Percentiles rank a stretch among this genome's conserved stretches.
phyloP scores from a whole-genome alignment of 345 rosid genomes.

The Viola odorata region DNA sequence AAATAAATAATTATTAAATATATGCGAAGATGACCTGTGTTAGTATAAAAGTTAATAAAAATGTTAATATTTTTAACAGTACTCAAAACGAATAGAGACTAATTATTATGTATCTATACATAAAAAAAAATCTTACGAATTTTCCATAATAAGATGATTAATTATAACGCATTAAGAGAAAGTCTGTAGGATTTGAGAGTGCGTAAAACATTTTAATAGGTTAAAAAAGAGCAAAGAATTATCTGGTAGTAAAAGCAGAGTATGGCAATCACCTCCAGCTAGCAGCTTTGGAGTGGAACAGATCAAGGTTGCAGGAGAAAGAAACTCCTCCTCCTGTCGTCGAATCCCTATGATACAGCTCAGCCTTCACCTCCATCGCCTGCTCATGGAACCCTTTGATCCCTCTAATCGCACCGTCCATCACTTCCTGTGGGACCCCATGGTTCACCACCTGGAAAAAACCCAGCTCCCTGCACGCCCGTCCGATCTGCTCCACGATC shows the following conservation, averaged over 20 bases:
- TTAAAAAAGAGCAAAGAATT: no score
- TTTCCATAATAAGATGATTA: no score
- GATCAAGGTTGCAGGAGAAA: conserved; percentile 40
- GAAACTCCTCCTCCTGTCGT: conserved; percentile 17
- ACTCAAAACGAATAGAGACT: no score
- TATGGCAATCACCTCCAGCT: conserved; percentile 40
- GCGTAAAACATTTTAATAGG: no score
- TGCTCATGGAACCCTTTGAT: conserved; percentile 39
- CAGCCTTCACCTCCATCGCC: conserved; percentile 34
- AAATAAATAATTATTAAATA: no score
- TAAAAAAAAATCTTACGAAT: no score
- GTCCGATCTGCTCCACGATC: conserved; percentile 27
- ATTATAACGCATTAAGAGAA: no score
- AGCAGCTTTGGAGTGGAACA: conserved; percentile 47
- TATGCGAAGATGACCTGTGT: no score
- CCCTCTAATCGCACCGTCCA: conserved; percentile 26
- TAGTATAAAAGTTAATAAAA: no score
- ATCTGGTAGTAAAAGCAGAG: neutral
- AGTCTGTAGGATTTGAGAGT: no score
- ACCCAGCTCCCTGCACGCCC: conserved; percentile 35
- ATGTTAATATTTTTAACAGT: no score
- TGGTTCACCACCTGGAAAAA: conserved; percentile 53
- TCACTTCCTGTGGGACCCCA: conserved; percentile 32
- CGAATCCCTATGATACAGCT: conserved; percentile 21
- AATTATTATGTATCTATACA: no score